These are phyloP conservation scores for Phialophora chinensis DNA, from an alignment of 2,329 filamentous ascomycete species.

Conservation along the genomic window DNA sequence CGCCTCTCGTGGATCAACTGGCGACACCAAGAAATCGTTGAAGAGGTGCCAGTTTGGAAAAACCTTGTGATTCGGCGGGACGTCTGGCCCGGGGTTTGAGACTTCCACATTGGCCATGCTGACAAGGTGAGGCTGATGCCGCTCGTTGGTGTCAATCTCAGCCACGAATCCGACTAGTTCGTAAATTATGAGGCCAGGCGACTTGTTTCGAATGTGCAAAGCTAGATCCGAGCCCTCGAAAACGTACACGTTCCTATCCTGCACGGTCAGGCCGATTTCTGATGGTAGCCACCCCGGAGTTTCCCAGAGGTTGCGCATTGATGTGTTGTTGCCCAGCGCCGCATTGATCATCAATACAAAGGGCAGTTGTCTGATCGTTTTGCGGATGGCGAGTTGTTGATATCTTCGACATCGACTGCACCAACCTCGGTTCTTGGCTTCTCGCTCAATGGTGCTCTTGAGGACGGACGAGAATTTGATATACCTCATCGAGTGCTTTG, in stretches of 20 bases:
- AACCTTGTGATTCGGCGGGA: slow-evolving; percentile 62
- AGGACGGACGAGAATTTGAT: slow-evolving; percentile 82
- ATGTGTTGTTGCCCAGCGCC: slow-evolving; percentile 74
- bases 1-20: slow-evolving; percentile 80
- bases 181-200: slow-evolving; percentile 83
- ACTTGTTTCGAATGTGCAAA: slow-evolving; percentile 76
- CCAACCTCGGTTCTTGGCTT: slow-evolving; percentile 89
- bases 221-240: slow-evolving; percentile 91
- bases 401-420: slow-evolving; percentile 90
- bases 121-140: slow-evolving; percentile 88
- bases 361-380: slow-evolving; percentile 81
- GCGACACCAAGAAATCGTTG: slow-evolving; percentile 92
- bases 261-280: slow-evolving; percentile 90
- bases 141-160: slow-evolving; percentile 84
- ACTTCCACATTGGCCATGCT: slow-evolving; percentile 81
- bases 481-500: slow-evolving; percentile 58
- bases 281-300: slow-evolving; percentile 89
- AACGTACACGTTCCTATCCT: slow-evolving; percentile 90
- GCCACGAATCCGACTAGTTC: slow-evolving; percentile 88
- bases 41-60: slow-evolving; percentile 81
- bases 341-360: slow-evolving; percentile 86
- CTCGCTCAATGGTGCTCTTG: slow-evolving; percentile 89
- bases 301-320: slow-evolving; percentile 78
- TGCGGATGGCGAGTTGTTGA: slow-evolving; percentile 82
- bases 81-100: slow-evolving; percentile 65